Conservation (phyloP, 768 basidiomycete species). For the Steccherinum ochraceum region DNA sequence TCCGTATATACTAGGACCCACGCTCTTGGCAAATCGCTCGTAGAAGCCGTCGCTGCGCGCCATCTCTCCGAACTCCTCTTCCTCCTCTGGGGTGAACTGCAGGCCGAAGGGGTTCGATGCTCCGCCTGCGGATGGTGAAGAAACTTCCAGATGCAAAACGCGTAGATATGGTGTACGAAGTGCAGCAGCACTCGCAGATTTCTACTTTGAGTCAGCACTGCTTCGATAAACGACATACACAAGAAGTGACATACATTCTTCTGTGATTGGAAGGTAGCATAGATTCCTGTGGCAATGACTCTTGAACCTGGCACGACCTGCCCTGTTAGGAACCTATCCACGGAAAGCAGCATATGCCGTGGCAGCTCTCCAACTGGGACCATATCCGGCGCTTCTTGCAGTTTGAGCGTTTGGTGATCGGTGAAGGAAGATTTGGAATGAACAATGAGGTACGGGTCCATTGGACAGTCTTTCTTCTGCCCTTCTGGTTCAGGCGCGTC, state of each 20-base stretch:
- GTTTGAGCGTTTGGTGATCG: conserved; percentile 93
- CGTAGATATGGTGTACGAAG: conserved; percentile 93
- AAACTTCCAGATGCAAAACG: conserved; percentile 85
- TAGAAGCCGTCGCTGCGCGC: conserved; percentile 85
- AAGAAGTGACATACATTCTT: conserved; percentile 82
- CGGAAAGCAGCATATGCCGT: conserved; percentile 87
- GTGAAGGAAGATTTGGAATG: conserved; percentile 93
- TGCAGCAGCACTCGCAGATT: conserved; percentile 77
- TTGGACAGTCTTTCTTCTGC: conserved; percentile 90
- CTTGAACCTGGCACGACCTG: conserved; percentile 95
- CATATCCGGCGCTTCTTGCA: conserved; percentile 99
- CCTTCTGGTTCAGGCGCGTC: conserved; percentile 74
- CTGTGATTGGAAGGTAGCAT: conserved; percentile 89
- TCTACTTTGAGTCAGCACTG: too few species aligned
- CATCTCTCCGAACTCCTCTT: conserved; percentile 93
- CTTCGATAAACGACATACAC: too few species aligned
- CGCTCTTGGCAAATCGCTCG: conserved; percentile 88
- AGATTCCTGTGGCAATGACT: conserved; percentile 92
- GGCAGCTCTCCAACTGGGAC: conserved; percentile 98
- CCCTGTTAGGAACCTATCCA: conserved; percentile 86
- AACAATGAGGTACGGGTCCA: conserved; percentile 94
- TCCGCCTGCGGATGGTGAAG: conserved; percentile 66
- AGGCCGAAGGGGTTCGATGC: conserved; percentile 80
- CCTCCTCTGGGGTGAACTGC: conserved; percentile 91
- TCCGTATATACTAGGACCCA: conserved; percentile 96